Evolutionary conservation across 495 filamentous ascomycete genomes (phyloP).

Genomic region (Podospora conica): DNA sequence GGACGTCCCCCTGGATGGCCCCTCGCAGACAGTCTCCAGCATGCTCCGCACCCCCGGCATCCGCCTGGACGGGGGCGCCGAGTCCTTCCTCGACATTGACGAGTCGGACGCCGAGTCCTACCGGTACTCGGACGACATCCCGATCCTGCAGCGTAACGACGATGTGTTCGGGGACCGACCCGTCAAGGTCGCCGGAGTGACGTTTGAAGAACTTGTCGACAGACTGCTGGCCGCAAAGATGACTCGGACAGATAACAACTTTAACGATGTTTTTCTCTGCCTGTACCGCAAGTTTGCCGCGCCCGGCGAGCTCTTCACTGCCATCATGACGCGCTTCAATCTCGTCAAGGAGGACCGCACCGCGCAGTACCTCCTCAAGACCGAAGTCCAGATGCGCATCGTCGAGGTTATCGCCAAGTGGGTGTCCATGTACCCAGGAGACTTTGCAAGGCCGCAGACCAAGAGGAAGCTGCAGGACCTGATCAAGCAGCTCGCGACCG

Average conservation of each 20-base stretch:
- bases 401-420: constrained; percentile 82
- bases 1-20: constrained; percentile 32
- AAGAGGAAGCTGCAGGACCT: constrained; percentile 64
- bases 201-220: constrained; percentile 86
- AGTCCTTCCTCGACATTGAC: constrained; percentile 54
- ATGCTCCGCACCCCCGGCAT: constrained; percentile 43
- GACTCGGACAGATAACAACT: constrained; percentile 81
- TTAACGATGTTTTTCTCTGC: constrained; percentile 78
- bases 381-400: constrained; percentile 72
- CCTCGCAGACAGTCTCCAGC: constrained; percentile 35
- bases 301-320: constrained; percentile 65
- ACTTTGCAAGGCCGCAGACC: constrained; percentile 79
- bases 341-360: constrained; percentile 55
- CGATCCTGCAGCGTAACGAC: constrained; percentile 52
- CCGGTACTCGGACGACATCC: constrained; percentile 54
- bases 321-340: constrained; percentile 70
- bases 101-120: constrained; percentile 52
- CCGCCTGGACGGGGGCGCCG: constrained; percentile 38
- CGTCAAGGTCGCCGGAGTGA: constrained; percentile 53
- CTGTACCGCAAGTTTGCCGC: constrained; percentile 93
- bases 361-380: constrained; percentile 58
- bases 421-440: constrained; percentile 84
- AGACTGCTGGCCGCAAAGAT: constrained; percentile 72
- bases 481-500: constrained; percentile 58
- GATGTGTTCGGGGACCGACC: constrained; percentile 43